Evolutionary conservation across 306 rosid genomes (phyloP), one percentile per base, ranked within the genome.

Genomic region (Potentilla sterilis): DNA sequence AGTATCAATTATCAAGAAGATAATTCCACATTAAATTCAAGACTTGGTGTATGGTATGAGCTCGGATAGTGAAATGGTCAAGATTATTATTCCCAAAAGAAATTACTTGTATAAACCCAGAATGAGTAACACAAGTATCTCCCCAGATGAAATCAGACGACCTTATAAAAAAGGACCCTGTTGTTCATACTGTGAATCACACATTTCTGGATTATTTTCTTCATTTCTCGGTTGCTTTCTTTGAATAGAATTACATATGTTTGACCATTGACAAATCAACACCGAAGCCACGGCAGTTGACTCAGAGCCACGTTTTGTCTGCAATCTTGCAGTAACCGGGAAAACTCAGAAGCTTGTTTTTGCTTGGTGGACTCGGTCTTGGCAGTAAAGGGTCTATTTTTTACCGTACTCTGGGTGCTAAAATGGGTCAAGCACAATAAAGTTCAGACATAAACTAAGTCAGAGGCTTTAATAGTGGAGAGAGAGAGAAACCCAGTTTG

Each of bases 231-330:
- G 34, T 14, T 18, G 34, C 24, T 63, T 49, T 77, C 12, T 79
- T 77, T 80, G 85, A 78, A 74, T 74, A 5, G 62, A 80, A 52
- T 32, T 28, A 58, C 44, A 22, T 9, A 16, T 6, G 54, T 48
- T 48, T 48, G 54, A 48, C n/a, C 2, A 21, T 12, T 75, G 87
- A 83, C 85, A 69, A 73, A 69, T 13, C 21, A 16, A 19, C 32
- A 68, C 75, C 58, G 2, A 2, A 10, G 41, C 28, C 81, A 68
- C 80, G 80, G 77, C 78, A 46, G 80, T 80, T 86, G 89, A 86
- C 85, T 83, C 70, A 1, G 78, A 72, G 67, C 16, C 61, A n/a
- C 37, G 0, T 1, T 14, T 0, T 1, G 66, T 9, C 43, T 48
- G 22, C 14, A 3, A 9, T 68, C n/a, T 34, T 35, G 69, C 77